Conservation (phyloP, 2,329 filamentous ascomycete species). For the Colletotrichum sp. region DNA sequence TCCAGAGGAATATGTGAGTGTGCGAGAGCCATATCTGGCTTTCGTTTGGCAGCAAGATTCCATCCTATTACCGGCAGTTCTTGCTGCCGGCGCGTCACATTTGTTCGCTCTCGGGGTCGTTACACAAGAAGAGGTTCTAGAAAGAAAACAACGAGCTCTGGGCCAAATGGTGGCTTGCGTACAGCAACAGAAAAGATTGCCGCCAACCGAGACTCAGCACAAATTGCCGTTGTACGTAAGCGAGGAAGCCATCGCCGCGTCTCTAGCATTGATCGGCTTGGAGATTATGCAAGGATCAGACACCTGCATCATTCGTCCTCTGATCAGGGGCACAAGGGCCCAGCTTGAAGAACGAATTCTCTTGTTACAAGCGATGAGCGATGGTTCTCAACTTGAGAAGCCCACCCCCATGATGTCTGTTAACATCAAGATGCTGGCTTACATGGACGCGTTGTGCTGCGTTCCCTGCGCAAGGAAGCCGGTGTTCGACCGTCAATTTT, state of each 20-base stretch:
- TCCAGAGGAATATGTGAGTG: neutral
- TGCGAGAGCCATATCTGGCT: neutral
- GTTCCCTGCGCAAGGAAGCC: conserved; percentile 9
- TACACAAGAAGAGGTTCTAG: neutral
- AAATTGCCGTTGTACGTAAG: neutral
- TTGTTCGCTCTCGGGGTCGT: neutral
- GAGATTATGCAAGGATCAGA: conserved; percentile 6
- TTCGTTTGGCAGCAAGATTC: conserved; percentile 2
- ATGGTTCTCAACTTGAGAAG: neutral
- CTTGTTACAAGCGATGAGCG: neutral
- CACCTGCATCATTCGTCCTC: neutral
- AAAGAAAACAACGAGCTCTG: conserved; percentile 11
- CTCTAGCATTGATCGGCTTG: neutral
- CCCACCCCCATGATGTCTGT: neutral
- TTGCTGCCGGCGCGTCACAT: conserved; percentile 4
- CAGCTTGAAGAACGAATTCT: neutral
- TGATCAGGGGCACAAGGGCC: neutral
- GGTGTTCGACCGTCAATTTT: neutral
- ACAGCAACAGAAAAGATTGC: neutral
- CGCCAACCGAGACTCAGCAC: neutral
- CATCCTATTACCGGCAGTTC: neutral
- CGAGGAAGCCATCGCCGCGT: conserved; percentile 9
- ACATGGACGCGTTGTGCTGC: conserved; percentile 3
- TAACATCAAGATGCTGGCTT: conserved; percentile 15
- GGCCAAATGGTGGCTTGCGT: neutral